Conservation (phyloP, 2,329 filamentous ascomycete species). For the Colletotrichum sublineola region DNA sequence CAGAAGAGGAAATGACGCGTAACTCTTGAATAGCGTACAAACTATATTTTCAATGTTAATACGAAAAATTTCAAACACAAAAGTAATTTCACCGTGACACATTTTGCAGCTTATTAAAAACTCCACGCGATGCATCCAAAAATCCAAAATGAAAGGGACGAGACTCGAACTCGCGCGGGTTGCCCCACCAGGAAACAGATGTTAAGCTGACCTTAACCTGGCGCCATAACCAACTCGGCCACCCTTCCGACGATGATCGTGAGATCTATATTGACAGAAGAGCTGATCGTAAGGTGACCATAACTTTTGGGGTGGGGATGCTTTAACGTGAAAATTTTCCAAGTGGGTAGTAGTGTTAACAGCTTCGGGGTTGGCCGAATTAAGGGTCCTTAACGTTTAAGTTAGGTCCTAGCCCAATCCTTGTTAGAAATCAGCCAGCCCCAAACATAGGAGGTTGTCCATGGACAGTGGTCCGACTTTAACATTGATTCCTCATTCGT, state of each 20-base stretch:
- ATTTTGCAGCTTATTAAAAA: accelerated
- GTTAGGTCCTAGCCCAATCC: background rate
- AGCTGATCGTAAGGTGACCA: background rate
- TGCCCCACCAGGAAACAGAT: slow-evolving; percentile 42
- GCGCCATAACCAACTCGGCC: slow-evolving; percentile 43
- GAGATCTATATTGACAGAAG: background rate
- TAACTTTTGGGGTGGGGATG: slow-evolving; percentile 17
- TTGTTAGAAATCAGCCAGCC: background rate
- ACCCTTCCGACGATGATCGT: slow-evolving; percentile 33
- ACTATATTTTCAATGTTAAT: background rate
- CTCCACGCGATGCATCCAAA: background rate
- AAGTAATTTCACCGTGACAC: background rate
- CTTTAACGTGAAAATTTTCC: background rate
- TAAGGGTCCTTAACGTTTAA: background rate
- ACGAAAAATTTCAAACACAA: background rate
- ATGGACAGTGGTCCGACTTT: background rate
- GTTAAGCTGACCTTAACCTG: slow-evolving; percentile 42
- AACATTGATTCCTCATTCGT: background rate
- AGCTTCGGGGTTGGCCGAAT: background rate
- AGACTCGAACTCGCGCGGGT: slow-evolving; percentile 43
- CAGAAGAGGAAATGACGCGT: slow-evolving; percentile 11
- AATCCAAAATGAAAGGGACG: slow-evolving; percentile 39
- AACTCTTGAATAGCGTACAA: slow-evolving; percentile 19
- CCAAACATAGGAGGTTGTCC: background rate
- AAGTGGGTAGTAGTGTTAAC: background rate